Evolutionary conservation across 768 basidiomycete genomes (phyloP).

Genomic region (Macrocybe gigantea): DNA sequence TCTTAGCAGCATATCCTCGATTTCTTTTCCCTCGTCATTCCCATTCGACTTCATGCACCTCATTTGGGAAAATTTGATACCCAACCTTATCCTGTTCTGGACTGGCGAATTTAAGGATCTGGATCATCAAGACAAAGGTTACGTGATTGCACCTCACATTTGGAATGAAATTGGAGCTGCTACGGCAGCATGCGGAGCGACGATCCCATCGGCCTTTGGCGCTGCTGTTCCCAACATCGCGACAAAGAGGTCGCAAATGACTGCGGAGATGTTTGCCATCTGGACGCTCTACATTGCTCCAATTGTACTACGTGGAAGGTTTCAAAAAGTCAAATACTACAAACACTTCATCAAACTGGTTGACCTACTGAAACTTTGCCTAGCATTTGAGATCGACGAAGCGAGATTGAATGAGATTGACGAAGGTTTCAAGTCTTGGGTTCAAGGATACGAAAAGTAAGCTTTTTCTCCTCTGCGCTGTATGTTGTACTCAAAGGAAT

Average conservation of each 20-base stretch:
- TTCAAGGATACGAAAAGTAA: neutral
- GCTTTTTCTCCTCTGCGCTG: neutral
- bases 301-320: conserved; percentile 26
- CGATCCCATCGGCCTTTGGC: conserved; percentile 34
- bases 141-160: conserved; percentile 19
- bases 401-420: neutral
- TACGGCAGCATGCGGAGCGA: conserved; percentile 22
- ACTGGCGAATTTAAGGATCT: conserved; percentile 35
- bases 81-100: conserved; percentile 35
- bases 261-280: conserved; percentile 32
- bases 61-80: conserved; percentile 36
- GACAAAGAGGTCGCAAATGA: conserved; percentile 6
- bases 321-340: conserved; percentile 28
- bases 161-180: conserved; percentile 36
- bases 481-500: neutral
- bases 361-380: conserved; percentile 25
- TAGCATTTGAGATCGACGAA: conserved; percentile 26
- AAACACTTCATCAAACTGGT: conserved; percentile 36
- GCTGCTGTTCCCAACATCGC: conserved; percentile 9
- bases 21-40: conserved; percentile 32
- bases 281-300: conserved; percentile 36
- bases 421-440: no score
- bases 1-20: conserved; percentile 19
- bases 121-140: conserved; percentile 21
- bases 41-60: conserved; percentile 49